Conservation (phyloP, 306 rosid genomes). For the Lagenaria siceraria region DNA sequence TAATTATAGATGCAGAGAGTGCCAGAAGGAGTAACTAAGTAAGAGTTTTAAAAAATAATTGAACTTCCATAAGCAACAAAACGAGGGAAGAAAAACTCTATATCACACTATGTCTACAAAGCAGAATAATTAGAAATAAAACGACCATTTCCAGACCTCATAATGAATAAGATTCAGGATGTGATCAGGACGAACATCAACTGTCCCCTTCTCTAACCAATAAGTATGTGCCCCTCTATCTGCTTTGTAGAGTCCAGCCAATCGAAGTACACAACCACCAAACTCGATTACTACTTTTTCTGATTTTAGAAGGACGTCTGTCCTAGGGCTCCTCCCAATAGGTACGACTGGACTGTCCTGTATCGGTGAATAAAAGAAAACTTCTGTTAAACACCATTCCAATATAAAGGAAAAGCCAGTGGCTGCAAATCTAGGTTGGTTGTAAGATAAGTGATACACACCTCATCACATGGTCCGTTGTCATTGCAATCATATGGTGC, state of each 20-base stretch:
- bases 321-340: conserved; percentile 78
- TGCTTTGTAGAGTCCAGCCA: conserved; percentile 86
- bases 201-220: conserved; percentile 78
- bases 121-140: not conserved
- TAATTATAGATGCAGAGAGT: not conserved
- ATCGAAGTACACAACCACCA: conserved; percentile 76
- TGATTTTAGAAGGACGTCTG: conserved; percentile 74
- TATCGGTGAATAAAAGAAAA: conserved; percentile 11
- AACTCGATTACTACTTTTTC: conserved; percentile 62
- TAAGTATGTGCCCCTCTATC: conserved; percentile 78
- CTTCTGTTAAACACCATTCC: not conserved
- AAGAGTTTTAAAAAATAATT: not conserved
- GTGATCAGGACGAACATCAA: conserved; percentile 73
- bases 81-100: not conserved
- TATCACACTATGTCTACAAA: not conserved
- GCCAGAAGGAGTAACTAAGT: not conserved
- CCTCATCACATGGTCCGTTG: conserved; percentile 88
- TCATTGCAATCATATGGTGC: conserved; percentile 80
- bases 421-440: not conserved
- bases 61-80: not conserved
- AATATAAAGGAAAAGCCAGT: not conserved
- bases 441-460: conserved; percentile 18
- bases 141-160: conserved; percentile 49
- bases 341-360: conserved; percentile 84
- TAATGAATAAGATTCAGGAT: conserved; percentile 84